Base-by-base conservation (phyloP, 2,329 filamentous ascomycete genomes). In the Colletotrichum incanum region DNA sequence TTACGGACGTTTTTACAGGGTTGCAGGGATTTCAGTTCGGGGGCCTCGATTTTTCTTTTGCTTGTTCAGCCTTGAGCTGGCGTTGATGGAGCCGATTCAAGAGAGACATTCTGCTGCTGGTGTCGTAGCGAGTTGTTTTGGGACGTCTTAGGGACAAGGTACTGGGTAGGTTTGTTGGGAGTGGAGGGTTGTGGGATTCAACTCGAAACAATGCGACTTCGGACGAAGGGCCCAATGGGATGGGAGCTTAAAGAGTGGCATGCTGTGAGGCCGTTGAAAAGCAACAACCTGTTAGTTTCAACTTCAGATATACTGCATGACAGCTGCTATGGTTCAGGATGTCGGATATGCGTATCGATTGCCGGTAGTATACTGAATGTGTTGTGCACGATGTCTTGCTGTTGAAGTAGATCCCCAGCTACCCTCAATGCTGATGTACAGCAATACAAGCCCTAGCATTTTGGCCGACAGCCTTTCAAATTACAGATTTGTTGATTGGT, bases 171-270 rank as follows among this genome's bases (percentile, higher is more conserved):
- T 34, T 59, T 66, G 18, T 54, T 26, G 58, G 14, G 26, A 9
- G 49, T 31, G 28, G 28, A 52, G 49, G 34, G 58, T 45, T 31
- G 41, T 50, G n/a, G 23, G 58, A 50, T 50, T 39, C 50, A 69
- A 59, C 28, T 34, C 63, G 69, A 72, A 1, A 86, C 78, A 71
- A 84, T 80, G 55, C 76, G 80, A 82, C 58, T 54, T 72, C 26
- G 86, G 23, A 82, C 81, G 71, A 82, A 86, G 4, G 67, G 20
- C 2, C 70, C 43, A 14, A 86, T 75, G 9, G 84, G 20, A 77
- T 72, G 34, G 69, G 47, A 14, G 70, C 52, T 3, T 7, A 3
- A 1, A 18, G 18, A 31, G 26, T 16, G 18, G 67, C 72, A 1
- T 70, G 64, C 41, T 23, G 59, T 31, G 26, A 43, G 28, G n/a